Conservation (phyloP, 805 yeast species). For the Tanozyma kutaoensis region DNA sequence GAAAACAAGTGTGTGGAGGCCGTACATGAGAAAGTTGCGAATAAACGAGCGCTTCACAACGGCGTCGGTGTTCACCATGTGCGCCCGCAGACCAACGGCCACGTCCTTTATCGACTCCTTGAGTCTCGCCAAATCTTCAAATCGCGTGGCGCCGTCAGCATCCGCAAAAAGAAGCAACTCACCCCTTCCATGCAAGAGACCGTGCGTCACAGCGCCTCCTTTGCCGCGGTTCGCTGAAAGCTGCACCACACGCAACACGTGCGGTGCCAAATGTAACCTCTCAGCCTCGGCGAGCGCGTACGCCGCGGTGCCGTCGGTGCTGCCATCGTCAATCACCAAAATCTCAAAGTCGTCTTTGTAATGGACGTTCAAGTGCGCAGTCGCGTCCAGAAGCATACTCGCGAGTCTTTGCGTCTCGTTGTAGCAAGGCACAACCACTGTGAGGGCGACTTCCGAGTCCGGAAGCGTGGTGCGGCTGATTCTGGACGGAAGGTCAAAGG, state of each 20-base stretch:
- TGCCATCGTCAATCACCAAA: slow-evolving; percentile 84
- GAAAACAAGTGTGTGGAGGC: slow-evolving; percentile 74
- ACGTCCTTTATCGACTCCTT: slow-evolving; percentile 33
- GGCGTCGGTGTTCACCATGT: slow-evolving; percentile 91
- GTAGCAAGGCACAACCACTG: slow-evolving; percentile 87
- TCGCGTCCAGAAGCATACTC: slow-evolving; percentile 58
- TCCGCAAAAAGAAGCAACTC: slow-evolving; percentile 76
- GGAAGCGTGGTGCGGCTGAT: slow-evolving; percentile 2
- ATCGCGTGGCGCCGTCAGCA: slow-evolving; percentile 92
- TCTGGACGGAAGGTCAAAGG: slow-evolving; percentile 20
- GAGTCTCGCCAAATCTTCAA: slow-evolving; percentile 51
- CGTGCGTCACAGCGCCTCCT: slow-evolving; percentile 91
- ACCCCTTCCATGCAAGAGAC: slow-evolving; percentile 67
- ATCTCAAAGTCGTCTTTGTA: slow-evolving; percentile 48
- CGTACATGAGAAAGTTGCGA: slow-evolving; percentile 86
- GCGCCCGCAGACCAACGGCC: slow-evolving; percentile 90
- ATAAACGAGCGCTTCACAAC: slow-evolving; percentile 88
- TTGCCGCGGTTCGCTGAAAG: slow-evolving; percentile 77
- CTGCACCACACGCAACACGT: slow-evolving; percentile 55
- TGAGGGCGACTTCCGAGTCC: slow-evolving; percentile 4
- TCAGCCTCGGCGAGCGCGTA: slow-evolving; percentile 54
- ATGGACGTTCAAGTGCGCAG: slow-evolving; percentile 33
- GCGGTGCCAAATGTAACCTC: slow-evolving; percentile 36
- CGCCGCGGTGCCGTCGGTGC: slow-evolving; percentile 64
- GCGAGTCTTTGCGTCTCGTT: slow-evolving; percentile 71